A percentile compares a stretch with the other conserved stretches of the same genome.
phyloP scores from a whole-genome alignment of 306 rosid species.

The Vicia sativa region DNA sequence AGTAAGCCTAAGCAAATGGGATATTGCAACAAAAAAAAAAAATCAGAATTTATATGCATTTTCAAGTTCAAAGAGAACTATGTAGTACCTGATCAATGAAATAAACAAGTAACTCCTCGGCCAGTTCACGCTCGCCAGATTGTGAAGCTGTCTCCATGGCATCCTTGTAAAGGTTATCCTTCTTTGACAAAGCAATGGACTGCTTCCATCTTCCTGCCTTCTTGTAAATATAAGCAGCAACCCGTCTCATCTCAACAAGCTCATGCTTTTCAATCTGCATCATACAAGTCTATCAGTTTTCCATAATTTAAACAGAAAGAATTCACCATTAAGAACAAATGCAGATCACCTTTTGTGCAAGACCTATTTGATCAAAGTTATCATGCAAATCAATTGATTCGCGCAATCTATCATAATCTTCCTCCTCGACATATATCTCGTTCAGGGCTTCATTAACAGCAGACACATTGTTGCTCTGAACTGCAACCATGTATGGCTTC shows the following conservation, averaged over 20 bases:
- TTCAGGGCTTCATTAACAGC: conserved; percentile 99
- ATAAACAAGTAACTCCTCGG: conserved; percentile 96
- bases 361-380: conserved; percentile 97
- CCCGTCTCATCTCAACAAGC: conserved; percentile 99
- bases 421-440: conserved; percentile 96
- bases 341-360: conserved; percentile 84
- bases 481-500: conserved; percentile 99
- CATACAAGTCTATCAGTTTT: conserved; percentile 39
- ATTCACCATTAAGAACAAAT: conserved; percentile 31
- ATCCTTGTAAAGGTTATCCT: conserved; percentile 98
- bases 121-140: conserved; percentile 99
- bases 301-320: conserved; percentile 29
- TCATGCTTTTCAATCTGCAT: conserved; percentile 95
- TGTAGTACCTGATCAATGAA: conserved; percentile 87
- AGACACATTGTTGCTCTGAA: conserved; percentile 96
- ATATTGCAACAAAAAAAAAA: conserved; percentile 30
- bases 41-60: conserved; percentile 17
- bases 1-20: conserved; percentile 22
- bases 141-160: conserved; percentile 99
- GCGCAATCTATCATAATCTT: conserved; percentile 94
- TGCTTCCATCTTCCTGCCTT: conserved; percentile 99
- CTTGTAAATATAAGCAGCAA: conserved; percentile 98
- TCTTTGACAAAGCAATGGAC: conserved; percentile 98
- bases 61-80: conserved; percentile 10
- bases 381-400: conserved; percentile 99